Evolutionary conservation across 257 asterid species (phyloP), one percentile per base, ranked within the genome.

Genomic region (Petrea volubilis): DNA sequence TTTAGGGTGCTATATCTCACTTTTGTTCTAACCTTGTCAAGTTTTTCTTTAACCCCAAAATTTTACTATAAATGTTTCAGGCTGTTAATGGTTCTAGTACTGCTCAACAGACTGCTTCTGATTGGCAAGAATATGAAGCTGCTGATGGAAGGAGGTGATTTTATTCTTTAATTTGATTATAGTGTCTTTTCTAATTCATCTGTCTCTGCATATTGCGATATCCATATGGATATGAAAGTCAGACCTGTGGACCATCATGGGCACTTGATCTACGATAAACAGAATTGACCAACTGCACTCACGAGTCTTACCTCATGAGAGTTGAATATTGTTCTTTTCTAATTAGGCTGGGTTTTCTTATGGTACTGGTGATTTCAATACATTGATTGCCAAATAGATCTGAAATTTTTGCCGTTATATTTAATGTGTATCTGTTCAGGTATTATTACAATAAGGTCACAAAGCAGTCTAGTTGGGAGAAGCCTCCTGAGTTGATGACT

Each of bases 381-480:
- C 18, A 31, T 67, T 17, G 46, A 59, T 31, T 18, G 10, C 53
- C 65, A 69, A 60, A 21, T 67, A 59, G 60, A 56, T 43, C 44
- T 60, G 64, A 40, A 61, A 8, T 18, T 69, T 60, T 60, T 46
- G 34, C 40, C 75, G 36, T 12, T 43, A 56, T 61, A 15, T 59
- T 52, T 23, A 34, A 38, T 67, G 17, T 72, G 64, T 68, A 38
- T 82, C 36, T 68, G 33, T 61, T 24, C 87, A 95, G 99, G 70
- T 95, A 95, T 74, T 95, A 91, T 73, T 88, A 89, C 88, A 95
- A 95, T 87, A 91, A 87, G 86, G 70, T 65, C 51, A 90, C 97
- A 23, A 92, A 92, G 81, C 95, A 86, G 81, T 95, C 99, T 44
- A 88, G 93, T 82, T 95, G 99, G 99, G 99, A 95, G 78, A 95